Evolutionary conservation across 495 filamentous ascomycete genomes (phyloP), one percentile per base, ranked within the genome.

Genomic region (Staphylotrichum tortipilum): DNA sequence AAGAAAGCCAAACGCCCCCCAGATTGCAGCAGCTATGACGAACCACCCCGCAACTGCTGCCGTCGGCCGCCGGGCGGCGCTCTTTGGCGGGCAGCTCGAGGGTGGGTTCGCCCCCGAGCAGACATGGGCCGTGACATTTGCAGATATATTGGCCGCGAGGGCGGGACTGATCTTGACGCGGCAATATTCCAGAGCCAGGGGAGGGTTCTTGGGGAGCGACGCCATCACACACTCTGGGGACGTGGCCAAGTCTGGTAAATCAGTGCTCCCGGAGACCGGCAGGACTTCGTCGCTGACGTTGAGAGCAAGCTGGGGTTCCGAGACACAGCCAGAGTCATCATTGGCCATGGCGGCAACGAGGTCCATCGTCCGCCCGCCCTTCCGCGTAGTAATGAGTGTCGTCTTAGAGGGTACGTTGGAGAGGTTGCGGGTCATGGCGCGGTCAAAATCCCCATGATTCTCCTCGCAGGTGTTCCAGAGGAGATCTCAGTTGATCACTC

Each of bases 291-390:
- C 31, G 19, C 24, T 46, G 8, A 47, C 24, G 17, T 29, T 46
- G 43, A 46, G 18, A 15, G 35, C 18, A 10, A 39, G 40, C 26
- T 28, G 6, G 6, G 26, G 10, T 6, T 39, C 28, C 22, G 44
- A 6, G 8, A 17, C 2, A 12, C 43, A 46, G 31, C 30, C 35
- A 8, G 6, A 7, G 19, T 35, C 19, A 17, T 28, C 10, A 10
- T 46, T 24, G 43, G 56, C 58, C 29, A 64, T 65, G 19, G 57
- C 61, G 30, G 66, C 55, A 34, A 61, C 57, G 22, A 68, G 52
- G 44, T 65, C 61, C 10, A 50, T 33, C 50, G 50, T 28, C 49
- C 42, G 54, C 3, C 49, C 57, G 43, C 45, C 52, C 21, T 59
- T 54, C 6, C 55, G 35, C 52, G 52, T 65, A 31, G 54, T 57